phyloP scores from a whole-genome alignment of 768 basidiomycete genomes.

The Tricholoma bakamatsutake region DNA sequence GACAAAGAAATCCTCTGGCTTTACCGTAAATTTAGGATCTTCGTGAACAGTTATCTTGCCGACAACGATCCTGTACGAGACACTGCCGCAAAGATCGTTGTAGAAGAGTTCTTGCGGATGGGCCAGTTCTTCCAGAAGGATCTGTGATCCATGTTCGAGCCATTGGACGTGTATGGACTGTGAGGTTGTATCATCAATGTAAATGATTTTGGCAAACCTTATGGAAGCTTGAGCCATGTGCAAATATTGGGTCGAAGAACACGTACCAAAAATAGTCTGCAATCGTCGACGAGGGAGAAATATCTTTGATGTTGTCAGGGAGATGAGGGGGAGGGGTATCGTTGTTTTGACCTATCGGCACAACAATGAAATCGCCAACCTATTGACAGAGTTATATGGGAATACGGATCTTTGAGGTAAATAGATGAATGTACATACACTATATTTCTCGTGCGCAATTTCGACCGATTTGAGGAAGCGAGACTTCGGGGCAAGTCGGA shows the following conservation, averaged over 20 bases:
- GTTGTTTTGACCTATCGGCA: constrained; percentile 33
- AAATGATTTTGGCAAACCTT: constrained; percentile 68
- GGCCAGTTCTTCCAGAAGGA: constrained; percentile 53
- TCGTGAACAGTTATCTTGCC: constrained; percentile 44
- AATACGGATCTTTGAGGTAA: not conserved
- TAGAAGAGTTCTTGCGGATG: constrained; percentile 64
- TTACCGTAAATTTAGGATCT: constrained; percentile 18
- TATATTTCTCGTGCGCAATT: constrained; percentile 39
- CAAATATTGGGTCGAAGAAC: not conserved
- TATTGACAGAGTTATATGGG: constrained; percentile 18
- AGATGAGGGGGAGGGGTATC: constrained; percentile 24
- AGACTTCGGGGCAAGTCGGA: constrained; percentile 28
- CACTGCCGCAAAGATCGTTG: constrained; percentile 44
- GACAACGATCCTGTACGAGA: constrained; percentile 34
- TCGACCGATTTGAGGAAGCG: constrained; percentile 32
- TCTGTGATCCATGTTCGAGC: constrained; percentile 66
- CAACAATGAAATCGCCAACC: constrained; percentile 60
- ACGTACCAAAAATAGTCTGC: constrained; percentile 61
- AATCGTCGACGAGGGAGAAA: constrained; percentile 35
- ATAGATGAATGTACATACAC: constrained; percentile 24
- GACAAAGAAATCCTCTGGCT: constrained; percentile 47
- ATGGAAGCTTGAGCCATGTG: not conserved
- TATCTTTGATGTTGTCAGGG: constrained; percentile 26
- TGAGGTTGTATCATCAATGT: constrained; percentile 37
- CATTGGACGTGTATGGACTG: constrained; percentile 60